Conservation (phyloP, 257 asterid genomes). For the Solanum medicagineum region DNA sequence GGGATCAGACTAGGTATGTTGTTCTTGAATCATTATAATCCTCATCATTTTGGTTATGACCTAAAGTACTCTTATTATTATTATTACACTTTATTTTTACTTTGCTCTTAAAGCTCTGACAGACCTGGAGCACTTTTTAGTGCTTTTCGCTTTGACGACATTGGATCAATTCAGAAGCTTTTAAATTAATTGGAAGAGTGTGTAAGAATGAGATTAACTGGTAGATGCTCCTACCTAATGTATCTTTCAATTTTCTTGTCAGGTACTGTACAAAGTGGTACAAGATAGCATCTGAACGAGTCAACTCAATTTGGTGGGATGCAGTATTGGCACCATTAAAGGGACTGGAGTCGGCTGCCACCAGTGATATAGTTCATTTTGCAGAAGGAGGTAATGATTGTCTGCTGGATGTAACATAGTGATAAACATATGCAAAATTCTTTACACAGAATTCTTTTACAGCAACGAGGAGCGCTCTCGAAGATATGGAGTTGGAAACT, state of each 20-base stretch:
- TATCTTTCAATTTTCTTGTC: slow-evolving; percentile 2
- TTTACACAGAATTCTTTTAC: slow-evolving; percentile 7
- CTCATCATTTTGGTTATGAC: neutral
- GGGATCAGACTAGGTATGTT: neutral
- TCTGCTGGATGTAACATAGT: neutral
- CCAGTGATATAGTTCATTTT: slow-evolving; percentile 29
- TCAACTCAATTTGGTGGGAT: slow-evolving; percentile 79
- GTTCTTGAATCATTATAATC: neutral
- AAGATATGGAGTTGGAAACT: slow-evolving; percentile 93
- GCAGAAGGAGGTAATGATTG: slow-evolving; percentile 13
- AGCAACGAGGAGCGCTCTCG: slow-evolving; percentile 49
- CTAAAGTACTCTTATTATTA: neutral
- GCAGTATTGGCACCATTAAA: slow-evolving; percentile 64
- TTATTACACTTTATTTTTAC: neutral
- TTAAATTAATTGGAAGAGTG: neutral
- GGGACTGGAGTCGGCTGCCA: slow-evolving; percentile 67
- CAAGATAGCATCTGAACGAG: slow-evolving; percentile 69
- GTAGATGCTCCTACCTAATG: neutral
- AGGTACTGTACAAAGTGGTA: slow-evolving; percentile 92
- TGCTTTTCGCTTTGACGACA: neutral
- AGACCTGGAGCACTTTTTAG: neutral
- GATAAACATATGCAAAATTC: slow-evolving; percentile 4
- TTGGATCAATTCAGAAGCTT: neutral
- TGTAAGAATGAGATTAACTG: neutral
- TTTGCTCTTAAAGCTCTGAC: neutral